Evolutionary conservation across 192 early-diverging fungal species (phyloP), one percentile per base, ranked within the genome.

Genomic region (Obelidium mucronatum): DNA sequence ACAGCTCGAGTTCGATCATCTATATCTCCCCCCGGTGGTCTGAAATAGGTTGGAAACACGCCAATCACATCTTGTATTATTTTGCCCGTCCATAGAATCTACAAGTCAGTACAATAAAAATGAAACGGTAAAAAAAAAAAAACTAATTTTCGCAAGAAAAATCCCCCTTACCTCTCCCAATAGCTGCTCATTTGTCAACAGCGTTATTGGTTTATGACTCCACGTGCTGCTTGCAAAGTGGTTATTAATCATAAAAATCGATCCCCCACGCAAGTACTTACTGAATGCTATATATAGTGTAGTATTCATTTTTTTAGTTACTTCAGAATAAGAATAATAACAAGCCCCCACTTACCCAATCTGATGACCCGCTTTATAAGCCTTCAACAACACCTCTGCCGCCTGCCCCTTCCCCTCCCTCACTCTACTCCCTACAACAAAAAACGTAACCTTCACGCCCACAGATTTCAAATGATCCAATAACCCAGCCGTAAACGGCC

Each of bases 371-470:
- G 42, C 82, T 15, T 80, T 69, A 67, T 84, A 81, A 1, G 85
- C 85, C 31, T 84, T 77, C 28, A 73, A 80, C n/a, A 93, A 53
- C 36, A 86, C 61, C 1, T 60, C 33, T 5, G 62, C 42, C 59
- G 24, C 11, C 13, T n/a, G 31, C 24, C 4, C 8, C 2, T 85
- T 82, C 0, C 79, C 77, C 33, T 86, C 76, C 35, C 79, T 65
- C 55, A 87, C 75, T 52, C 86, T 78, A 33, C 79, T 56, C 3
- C 92, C 92, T 40, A 86, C 83, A 15, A 93, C 85, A 75, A 91
- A 93, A 77, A 93, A 93, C 3, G 92, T 93, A 4, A 84, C 92
- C 75, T 92, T 92, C 51, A 91, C 72, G 52, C 81, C 61, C 22
- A 78, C 71, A 53, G 79, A 40, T 24, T 87, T 79, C 3, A 93